Evolutionary conservation across 1,284 basidiomycete genomes (phyloP).

Genomic region (Neonothopanus nambi): DNA sequence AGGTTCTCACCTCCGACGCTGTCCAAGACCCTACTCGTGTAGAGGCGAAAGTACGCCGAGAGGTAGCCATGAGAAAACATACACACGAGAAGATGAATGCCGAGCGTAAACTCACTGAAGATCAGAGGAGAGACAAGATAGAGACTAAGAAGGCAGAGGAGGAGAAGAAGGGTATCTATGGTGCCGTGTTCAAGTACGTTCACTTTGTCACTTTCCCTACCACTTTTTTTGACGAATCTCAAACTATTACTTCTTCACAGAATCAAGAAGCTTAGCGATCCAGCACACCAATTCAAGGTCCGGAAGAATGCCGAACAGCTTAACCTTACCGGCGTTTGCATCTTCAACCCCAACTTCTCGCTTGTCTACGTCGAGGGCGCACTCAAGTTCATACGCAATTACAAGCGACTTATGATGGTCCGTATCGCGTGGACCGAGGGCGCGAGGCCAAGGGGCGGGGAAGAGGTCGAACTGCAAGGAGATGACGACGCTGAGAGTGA

Average conservation of each 20-base stretch:
- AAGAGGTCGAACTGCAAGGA: constrained; percentile 66
- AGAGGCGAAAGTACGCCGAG: constrained; percentile 90
- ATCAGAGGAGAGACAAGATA: constrained; percentile 84
- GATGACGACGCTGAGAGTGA: constrained; percentile 48
- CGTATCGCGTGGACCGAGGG: constrained; percentile 96
- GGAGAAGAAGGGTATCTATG: constrained; percentile 86
- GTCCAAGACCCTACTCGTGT: constrained; percentile 97
- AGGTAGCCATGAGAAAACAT: constrained; percentile 89
- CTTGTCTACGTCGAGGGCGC: constrained; percentile 95
- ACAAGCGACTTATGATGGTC: constrained; percentile 84
- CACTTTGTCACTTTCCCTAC: not conserved
- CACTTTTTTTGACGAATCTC: no score
- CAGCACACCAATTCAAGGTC: constrained; percentile 94
- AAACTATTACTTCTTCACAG: constrained; percentile 36
- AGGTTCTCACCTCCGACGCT: constrained; percentile 94
- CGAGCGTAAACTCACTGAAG: constrained; percentile 88
- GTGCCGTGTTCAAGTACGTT: constrained; percentile 87
- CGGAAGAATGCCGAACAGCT: constrained; percentile 94
- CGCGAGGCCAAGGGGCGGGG: constrained; percentile 73
- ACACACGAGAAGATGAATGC: constrained; percentile 92
- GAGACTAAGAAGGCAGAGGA: constrained; percentile 84
- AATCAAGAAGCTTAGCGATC: constrained; percentile 88
- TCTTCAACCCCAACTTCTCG: constrained; percentile 88
- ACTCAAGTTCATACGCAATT: constrained; percentile 82
- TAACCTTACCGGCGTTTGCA: constrained; percentile 83